Percentiles rank a stretch among this genome's conserved stretches.
Conservation (phyloP, 1,284 basidiomycete species). For the Trichosporon sp. region DNA sequence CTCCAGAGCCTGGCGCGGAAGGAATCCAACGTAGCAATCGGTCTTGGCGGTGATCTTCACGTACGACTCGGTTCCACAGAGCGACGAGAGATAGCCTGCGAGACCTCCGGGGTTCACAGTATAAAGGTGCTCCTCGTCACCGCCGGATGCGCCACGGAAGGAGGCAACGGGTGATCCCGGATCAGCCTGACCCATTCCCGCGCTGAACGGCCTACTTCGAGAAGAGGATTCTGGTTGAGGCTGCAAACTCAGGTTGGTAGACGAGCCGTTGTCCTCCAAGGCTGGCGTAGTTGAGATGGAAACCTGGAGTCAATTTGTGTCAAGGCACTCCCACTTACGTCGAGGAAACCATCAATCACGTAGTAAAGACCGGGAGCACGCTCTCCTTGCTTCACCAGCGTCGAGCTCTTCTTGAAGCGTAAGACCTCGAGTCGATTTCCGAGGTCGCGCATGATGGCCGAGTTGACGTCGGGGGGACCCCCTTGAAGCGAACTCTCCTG, state of each 20-base stretch:
- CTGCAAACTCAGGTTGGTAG: not conserved
- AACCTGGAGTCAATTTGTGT: not conserved
- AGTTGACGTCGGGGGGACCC: conserved; percentile 32
- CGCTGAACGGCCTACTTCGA: conserved; percentile 41
- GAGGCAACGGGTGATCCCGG: conserved; percentile 21
- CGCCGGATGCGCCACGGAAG: not conserved
- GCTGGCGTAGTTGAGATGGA: conserved; percentile 2
- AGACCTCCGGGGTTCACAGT: conserved; percentile 97
- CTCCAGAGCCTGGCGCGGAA: conserved; percentile 86
- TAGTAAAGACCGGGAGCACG: conserved; percentile 80
- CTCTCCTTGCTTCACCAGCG: conserved; percentile 87
- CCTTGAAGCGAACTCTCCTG: conserved; percentile 57
- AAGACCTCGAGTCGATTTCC: conserved; percentile 96
- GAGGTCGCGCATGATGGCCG: conserved; percentile 63
- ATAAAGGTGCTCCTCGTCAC: conserved; percentile 68
- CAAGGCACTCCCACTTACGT: conserved; percentile 62
- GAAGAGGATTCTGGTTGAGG: not conserved
- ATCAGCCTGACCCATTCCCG: conserved; percentile 43
- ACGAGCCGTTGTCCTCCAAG: not conserved
- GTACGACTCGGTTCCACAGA: conserved; percentile 89
- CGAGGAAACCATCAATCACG: conserved; percentile 95
- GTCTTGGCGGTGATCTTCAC: conserved; percentile 94
- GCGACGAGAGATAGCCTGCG: conserved; percentile 93
- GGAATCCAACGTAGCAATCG: conserved; percentile 92
- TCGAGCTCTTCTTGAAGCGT: conserved; percentile 84